These are phyloP conservation scores for Ceratocystis alfenasii DNA, from an alignment of 2,329 filamentous ascomycete genomes.

Conservation along the genomic window DNA sequence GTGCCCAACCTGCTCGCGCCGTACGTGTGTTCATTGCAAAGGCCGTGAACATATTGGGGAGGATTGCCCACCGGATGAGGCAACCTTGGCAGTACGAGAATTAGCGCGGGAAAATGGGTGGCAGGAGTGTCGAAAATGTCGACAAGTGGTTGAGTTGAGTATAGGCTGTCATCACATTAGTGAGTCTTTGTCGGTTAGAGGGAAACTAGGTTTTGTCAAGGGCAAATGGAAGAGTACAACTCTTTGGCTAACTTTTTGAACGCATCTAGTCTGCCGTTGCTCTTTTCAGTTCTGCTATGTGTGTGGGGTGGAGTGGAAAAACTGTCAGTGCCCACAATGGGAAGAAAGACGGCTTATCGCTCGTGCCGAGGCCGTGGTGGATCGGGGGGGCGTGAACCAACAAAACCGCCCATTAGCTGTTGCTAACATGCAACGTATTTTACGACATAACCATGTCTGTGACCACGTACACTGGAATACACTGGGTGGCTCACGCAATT, in stretches of 20 bases:
- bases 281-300: slow-evolving; percentile 39
- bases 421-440: slow-evolving; percentile 28
- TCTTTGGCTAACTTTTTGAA: not conserved
- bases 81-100: slow-evolving; percentile 31
- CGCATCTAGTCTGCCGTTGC: slow-evolving; percentile 35
- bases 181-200: slow-evolving; percentile 29
- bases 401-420: not conserved
- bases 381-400: not conserved
- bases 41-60: slow-evolving; percentile 30
- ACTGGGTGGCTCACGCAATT: slow-evolving; percentile 29
- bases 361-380: not conserved
- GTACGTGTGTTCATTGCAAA: slow-evolving; percentile 44
- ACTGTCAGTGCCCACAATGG: slow-evolving; percentile 32
- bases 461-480: slow-evolving; percentile 30
- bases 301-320: slow-evolving; percentile 35
- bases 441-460: slow-evolving; percentile 32
- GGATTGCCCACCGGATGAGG: slow-evolving; percentile 38
- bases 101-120: slow-evolving; percentile 36
- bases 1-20: slow-evolving; percentile 31
- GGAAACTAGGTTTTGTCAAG: not conserved
- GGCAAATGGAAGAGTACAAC: slow-evolving; percentile 2
- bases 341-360: slow-evolving; percentile 27
- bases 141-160: slow-evolving; percentile 36
- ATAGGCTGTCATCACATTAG: slow-evolving; percentile 48
- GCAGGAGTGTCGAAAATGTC: slow-evolving; percentile 40